phyloP scores from a whole-genome alignment of 345 rosid genomes.

The Heritiera fomes region DNA sequence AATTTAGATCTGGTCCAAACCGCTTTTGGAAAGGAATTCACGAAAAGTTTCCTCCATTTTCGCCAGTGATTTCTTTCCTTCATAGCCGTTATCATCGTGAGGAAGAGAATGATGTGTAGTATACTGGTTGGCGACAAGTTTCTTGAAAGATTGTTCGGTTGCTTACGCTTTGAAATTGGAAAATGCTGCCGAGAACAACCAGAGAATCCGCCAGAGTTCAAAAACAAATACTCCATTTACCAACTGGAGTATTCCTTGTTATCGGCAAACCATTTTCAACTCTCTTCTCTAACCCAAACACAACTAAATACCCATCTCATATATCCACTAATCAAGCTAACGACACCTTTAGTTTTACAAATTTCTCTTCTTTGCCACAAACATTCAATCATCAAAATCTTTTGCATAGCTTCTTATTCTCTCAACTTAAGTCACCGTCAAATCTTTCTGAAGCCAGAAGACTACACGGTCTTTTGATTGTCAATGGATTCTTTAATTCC shows the following conservation, averaged over 20 bases:
- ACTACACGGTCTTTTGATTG: constrained; percentile 29
- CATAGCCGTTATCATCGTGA: too few species aligned
- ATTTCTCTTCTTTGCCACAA: constrained; percentile 2
- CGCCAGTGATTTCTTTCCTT: too few species aligned
- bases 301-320: background rate
- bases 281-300: background rate
- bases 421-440: constrained; percentile 33
- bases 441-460: constrained; percentile 31
- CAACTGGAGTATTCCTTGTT: background rate
- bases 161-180: background rate
- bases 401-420: constrained; percentile 20
- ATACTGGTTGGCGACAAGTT: too few species aligned
- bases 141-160: too few species aligned
- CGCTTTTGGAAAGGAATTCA: too few species aligned
- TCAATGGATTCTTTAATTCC: constrained; percentile 28
- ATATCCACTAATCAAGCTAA: background rate
- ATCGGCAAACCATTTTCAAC: constrained; percentile 14
- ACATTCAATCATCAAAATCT: constrained; percentile 8
- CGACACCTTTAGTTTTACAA: background rate
- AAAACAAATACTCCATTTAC: background rate
- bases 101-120: too few species aligned
- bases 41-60: too few species aligned
- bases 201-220: background rate
- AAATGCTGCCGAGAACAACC: constrained; percentile 2
- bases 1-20: too few species aligned